Evolutionary conservation across 306 rosid species (phyloP), one percentile per base, ranked within the genome.

Genomic region (Alnus rubra): DNA sequence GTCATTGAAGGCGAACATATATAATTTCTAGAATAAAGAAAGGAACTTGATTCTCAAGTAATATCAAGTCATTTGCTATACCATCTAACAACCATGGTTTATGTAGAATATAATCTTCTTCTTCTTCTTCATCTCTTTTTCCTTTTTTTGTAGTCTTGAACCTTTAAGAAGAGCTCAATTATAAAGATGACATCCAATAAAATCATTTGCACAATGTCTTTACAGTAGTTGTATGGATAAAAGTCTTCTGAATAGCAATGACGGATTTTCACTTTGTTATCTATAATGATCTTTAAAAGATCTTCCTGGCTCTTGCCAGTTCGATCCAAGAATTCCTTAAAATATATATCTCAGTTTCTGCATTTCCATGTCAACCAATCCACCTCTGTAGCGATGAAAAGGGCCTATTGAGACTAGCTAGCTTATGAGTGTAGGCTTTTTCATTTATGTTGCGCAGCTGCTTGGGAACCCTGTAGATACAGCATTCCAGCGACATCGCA

Each of bases 21-120:
- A 81, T 10, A 84, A 30, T 1, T 53, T 8, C 30, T 30, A 85
- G 78, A 15, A 81, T 47, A 63, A 31, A 69, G 69, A 68, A 80
- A 0, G 88, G 85, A 47, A 81, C 58, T 64, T 81, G 85, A 75
- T 85, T 85, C 23, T 85, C 88, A 1, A 81, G 77, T 48, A 81
- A 37, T 4, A 81, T 62, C 67, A 85, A 45, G 12, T 81, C 88
- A 4, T 19, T 52, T 75, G 52, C 35, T 0, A 81, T 0, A 2
- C 33, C 62, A 62, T 74, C 52, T 49, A 23, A 33, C 74, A 84
- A 60, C 84, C 84, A 84, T 13, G 87, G 80, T 9, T 71, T 80
- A 3, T 77, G 30, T 0, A 74, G 15, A 5, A 80, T 73, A 37
- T 73, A 76, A 50, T 80, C 73, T 5, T 18, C 42, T 3, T 2